Evolutionary conservation across 225 moss, liverwort and hornwort genomes (phyloP), one percentile per base, ranked within the genome.

Genomic region (Rhytidiadelphus loreus): DNA sequence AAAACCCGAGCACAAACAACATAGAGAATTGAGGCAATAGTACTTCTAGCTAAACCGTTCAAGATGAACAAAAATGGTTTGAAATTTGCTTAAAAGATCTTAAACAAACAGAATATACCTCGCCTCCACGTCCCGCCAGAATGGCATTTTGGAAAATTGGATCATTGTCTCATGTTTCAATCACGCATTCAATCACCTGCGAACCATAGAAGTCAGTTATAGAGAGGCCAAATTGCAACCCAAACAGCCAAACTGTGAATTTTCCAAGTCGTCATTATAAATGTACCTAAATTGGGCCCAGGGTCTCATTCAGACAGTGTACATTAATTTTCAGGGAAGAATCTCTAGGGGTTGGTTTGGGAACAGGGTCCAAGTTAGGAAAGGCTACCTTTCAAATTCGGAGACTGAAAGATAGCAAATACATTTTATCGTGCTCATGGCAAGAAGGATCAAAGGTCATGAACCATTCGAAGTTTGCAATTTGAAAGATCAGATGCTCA

Each of bases 111-210:
- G 28, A 66, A 70, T 33, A 81, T 68, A 96, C 96, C 93, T 93
- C 92, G 71, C 96, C 94, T 81, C n/a, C n/a, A n/a, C 92, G 91
- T 41, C 94, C 93, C 80, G 92, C 92, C 84, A 92, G 90, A 79
- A 96, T 94, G 55, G 92, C 96, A 86, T 88, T 93, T 37, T 92
- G 88, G 44, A 96, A 93, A 78, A 96, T 94, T 82, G 90, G 91
- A 46, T 94, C 95, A 90, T 93, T 91, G 60, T 92, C 94, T 66
- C 96, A 93, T 60, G 94, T 93, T 82, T 92, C 95, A 90, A 94
- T 95, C 46, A 95, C 65, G 77, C 92, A 92, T 74, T 92, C 92
- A 64, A 95, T 95, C 82, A 91, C 70, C 95, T 96, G 89, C 46
- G 28, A 85, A 28, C 37, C 68, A 48, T 65, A 75, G 37, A 61